Base-by-base conservation (phyloP, 257 asterid species). In the Hygrophila difformis region DNA sequence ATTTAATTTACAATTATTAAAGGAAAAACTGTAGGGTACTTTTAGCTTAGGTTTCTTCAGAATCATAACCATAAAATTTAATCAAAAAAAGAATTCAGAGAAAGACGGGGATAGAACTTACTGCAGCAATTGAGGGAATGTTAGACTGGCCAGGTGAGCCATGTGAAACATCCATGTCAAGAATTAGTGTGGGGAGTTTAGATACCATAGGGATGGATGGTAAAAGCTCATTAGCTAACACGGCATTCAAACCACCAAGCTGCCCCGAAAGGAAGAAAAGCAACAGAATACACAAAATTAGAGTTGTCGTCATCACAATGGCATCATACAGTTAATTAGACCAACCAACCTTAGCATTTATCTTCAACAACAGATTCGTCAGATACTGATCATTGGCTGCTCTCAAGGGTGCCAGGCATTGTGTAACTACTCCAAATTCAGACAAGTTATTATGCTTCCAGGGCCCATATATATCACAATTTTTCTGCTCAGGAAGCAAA, bases 141-240 rank as follows among this genome's bases (percentile, higher is more conserved):
- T 84, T 95, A 17, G 94, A 72, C 59, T 79, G 94, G 43, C 98
- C 98, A 15, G 98, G 98, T 42, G 96, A 82, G 22, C 94, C 98
- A 16, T 89, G 98, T 0, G 96, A 84, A 2, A 89, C 98, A 43
- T 89, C 98, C 96, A 85, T 89, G 36, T 96, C 98, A 47, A 89
- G 81, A 57, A 89, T 82, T 26, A 85, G 29, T 4, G 93, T 85
- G 19, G 98, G 96, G 33, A 57, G 58, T 61, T 75, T 82, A 0
- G 98, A 79, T 14, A 89, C 73, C 65, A 79, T 2, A 1, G 91
- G 94, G 12, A 89, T 53, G 0, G 84, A 54, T 11, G 79, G 72
- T 5, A 67, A 59, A 16, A 63, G 18, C 50, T 89, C 97, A 22
- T 70, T 65, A 38, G 76, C 78, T 15, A 89, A 64, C 70, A 75